Conservation (phyloP, 2,329 filamentous ascomycete genomes). For the Fusarium camptoceras region DNA sequence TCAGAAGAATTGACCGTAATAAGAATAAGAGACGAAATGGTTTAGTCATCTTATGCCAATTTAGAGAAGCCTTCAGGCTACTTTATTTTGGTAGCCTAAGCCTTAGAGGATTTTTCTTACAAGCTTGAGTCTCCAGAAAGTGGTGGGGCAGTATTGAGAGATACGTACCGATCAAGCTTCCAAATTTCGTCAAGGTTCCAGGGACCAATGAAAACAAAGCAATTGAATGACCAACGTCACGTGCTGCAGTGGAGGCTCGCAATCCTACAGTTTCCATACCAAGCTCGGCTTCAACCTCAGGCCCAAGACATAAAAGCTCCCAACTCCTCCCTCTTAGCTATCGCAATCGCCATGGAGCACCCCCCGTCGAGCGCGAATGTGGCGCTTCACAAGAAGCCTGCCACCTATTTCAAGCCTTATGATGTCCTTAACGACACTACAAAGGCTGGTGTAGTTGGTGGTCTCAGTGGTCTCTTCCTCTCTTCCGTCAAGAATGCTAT, state of each 20-base stretch:
- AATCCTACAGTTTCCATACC: constrained; percentile 39
- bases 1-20: too few relatives aligned
- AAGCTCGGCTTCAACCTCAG: constrained; percentile 47
- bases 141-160: constrained; percentile 26
- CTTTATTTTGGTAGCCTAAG: too few relatives aligned
- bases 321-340: constrained; percentile 24
- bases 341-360: constrained; percentile 51
- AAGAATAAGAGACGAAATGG: too few relatives aligned
- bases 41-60: too few relatives aligned
- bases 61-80: too few relatives aligned
- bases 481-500: constrained; percentile 90
- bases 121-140: constrained; percentile 2
- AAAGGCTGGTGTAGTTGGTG: constrained; percentile 73
- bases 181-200: constrained; percentile 15
- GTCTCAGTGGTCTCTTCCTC: constrained; percentile 75
- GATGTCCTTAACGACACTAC: constrained; percentile 78
- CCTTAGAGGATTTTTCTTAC: constrained; percentile 45
- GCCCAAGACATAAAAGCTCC: constrained; percentile 46
- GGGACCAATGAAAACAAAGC: constrained; percentile 48
- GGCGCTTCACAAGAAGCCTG: constrained; percentile 42
- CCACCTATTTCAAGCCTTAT: constrained; percentile 71
- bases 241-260: constrained; percentile 47
- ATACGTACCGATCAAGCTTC: constrained; percentile 36
- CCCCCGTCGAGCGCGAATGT: constrained; percentile 46
- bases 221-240: constrained; percentile 54